Base-by-base conservation (phyloP, 371 early-diverging fungal species). In the Modicella reniformis region DNA sequence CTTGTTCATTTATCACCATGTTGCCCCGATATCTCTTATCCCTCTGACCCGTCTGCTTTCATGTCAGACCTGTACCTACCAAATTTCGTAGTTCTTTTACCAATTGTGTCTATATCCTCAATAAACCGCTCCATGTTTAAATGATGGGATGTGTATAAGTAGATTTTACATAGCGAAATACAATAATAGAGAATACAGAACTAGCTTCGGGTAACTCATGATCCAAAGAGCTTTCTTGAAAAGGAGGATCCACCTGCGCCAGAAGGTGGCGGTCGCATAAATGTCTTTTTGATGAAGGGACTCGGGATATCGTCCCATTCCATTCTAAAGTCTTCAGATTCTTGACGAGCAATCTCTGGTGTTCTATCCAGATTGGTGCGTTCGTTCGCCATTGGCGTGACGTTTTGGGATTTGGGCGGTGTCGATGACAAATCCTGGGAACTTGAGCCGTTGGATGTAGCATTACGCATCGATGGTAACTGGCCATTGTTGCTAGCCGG, bases 281-380 rank as follows among this genome's bases (percentile, higher is more conserved):
- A 66, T 21, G 67, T 59, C 51, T 70, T 75, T 40, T 63, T 70
- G 47, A 75, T 70, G 23, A 75, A 75, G 19, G 75, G 75, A 37
- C 75, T 67, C 15, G 75, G 75, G 17, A 75, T 52, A 41, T 75
- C 75, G 40, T 75, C 75, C 75, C 75, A 75, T 1, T 75, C 75
- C 75, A 75, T 75, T 21, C 62, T 33, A 29, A 51, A 28, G 13
- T 70, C 70, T 9, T 62, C 59, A 13, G 65, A 66, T 7, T 54
- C 49, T 3, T 29, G 34, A 9, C 52, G 59, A 6, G 6, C 28
- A 29, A 25, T 55, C 47, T 48, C 23, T 32, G 73, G 55, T 34
- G 64, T 48, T 15, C 41, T n/a, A 29, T 59, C 2, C 28, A 56
- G 47, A 17, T 21, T 23, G 12, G 17, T 32, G 2, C 62, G 55